Conservation (phyloP, 176 grass and related monocot genomes). For the Stipa capillata region DNA sequence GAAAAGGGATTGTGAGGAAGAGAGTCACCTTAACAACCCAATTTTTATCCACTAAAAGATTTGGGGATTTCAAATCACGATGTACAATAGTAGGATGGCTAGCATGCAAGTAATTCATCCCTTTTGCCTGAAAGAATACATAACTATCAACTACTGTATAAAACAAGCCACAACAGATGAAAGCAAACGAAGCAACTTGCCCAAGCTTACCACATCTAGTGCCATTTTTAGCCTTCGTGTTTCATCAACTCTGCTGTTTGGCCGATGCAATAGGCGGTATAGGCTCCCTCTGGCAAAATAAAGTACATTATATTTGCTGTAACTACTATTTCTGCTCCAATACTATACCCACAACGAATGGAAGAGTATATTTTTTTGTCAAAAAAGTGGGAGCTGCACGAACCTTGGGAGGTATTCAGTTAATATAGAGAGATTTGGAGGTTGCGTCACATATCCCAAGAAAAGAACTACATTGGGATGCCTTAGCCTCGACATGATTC, state of each 20-base stretch:
- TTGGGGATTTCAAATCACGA: constrained; percentile 95
- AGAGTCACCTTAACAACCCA: constrained; percentile 96
- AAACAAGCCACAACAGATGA: constrained; percentile 8
- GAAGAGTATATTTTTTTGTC: constrained; percentile 7
- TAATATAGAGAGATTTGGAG: constrained; percentile 98
- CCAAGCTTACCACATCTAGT: constrained; percentile 86
- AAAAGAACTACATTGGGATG: constrained; percentile 99
- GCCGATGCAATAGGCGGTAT: constrained; percentile 94
- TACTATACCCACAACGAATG: not conserved
- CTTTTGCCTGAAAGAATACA: constrained; percentile 77
- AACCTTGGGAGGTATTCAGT: constrained; percentile 96
- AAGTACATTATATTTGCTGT: constrained; percentile 12
- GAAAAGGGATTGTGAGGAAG: not conserved
- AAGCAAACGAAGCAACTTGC: constrained; percentile 7
- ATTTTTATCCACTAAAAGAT: constrained; percentile 98
- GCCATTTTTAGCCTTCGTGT: constrained; percentile 87
- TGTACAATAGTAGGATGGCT: constrained; percentile 97
- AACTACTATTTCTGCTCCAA: not conserved
- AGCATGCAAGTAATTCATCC: constrained; percentile 95
- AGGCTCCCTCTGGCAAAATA: constrained; percentile 66
- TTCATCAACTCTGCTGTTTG: constrained; percentile 78
- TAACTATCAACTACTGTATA: constrained; percentile 10
- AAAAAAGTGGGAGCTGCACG: constrained; percentile 14
- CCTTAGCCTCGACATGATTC: constrained; percentile 89
- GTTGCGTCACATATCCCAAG: constrained; percentile 91